Evolutionary conservation across 495 filamentous ascomycete species (phyloP).

Genomic region (Umbilicaria muhlenbergii): DNA sequence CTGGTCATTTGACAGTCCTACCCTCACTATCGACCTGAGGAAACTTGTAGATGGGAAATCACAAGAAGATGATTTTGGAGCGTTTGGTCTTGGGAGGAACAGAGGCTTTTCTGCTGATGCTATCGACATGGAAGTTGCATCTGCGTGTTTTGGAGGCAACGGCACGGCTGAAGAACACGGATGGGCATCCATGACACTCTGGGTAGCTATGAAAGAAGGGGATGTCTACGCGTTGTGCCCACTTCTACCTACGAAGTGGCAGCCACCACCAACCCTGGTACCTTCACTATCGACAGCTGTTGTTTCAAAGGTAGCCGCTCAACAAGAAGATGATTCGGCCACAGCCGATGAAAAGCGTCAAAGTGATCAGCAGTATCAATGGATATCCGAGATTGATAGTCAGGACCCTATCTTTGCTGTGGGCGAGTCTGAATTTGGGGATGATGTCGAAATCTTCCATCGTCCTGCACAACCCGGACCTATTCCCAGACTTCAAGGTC

Average conservation of each 20-base stretch:
- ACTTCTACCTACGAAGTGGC: constrained; percentile 67
- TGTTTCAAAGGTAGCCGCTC: constrained; percentile 43
- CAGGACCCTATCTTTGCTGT: constrained; percentile 45
- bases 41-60: constrained; percentile 67
- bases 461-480: constrained; percentile 56
- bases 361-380: constrained; percentile 55
- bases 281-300: constrained; percentile 64
- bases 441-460: constrained; percentile 51
- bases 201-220: constrained; percentile 76
- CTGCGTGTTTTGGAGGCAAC: constrained; percentile 64
- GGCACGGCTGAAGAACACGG: constrained; percentile 49
- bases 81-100: constrained; percentile 50
- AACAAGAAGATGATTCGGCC: constrained; percentile 38
- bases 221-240: constrained; percentile 88
- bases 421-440: constrained; percentile 18
- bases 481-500: constrained; percentile 70
- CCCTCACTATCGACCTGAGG: constrained; percentile 64
- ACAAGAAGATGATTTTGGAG: constrained; percentile 58
- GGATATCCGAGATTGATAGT: constrained; percentile 67
- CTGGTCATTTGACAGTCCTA: constrained; percentile 71
- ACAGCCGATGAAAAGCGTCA: constrained; percentile 43
- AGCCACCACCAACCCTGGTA: constrained; percentile 56
- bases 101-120: constrained; percentile 73
- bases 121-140: constrained; percentile 75
- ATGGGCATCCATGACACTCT: constrained; percentile 85